Evolutionary conservation across 352 stramenopile species (phyloP), one percentile per base, ranked within the genome.

Genomic region (Phytophthora hibernalis): DNA sequence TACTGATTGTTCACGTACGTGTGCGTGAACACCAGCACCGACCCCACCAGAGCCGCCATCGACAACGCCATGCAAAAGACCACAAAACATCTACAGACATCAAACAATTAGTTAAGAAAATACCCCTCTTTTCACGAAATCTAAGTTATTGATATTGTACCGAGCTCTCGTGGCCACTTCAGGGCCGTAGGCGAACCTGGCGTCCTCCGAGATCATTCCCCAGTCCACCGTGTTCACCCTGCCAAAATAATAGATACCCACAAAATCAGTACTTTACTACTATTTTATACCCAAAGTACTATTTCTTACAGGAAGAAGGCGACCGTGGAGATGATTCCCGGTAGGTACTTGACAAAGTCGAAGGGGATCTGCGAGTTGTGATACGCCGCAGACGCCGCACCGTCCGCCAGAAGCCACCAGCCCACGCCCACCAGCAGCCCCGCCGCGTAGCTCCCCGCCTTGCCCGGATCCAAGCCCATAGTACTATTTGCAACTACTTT

Each of bases 201-300:
- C 68, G 38, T 83, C 83, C 42, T 87, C 74, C 24, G 64, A 77
- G 2, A 90, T 51, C 79, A 90, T 89, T 10, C 80, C 77, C 79
- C 82, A 90, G 64, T 90, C 77, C 13, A 90, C 67, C 28, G 79
- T 86, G 30, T 90, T 90, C 7, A 89, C 48, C 11, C 80, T 89
- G 50, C 0, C 21, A 61, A 31, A 44, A 16, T 44, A 40, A 16
- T 40, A 40, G 8, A 2, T 18, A 1, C 7, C 13, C 9, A 38
- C n/a, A 38, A 15, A 33, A 5, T n/a, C 53, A 55, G 18, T 26
- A 43, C 13, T 40, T 38, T 35, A 42, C 30, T 38, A 47, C 11
- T 44, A 20, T 53, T 18, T 10, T 21, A 22, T 22, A 7, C 0
- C 15, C n/a, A 21, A 33, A 56, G 12, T 48, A 55, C 26, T 63